Evolutionary conservation across 805 yeast species (phyloP), one percentile per base, ranked within the genome.

Genomic region (Sugiyamaella floridensis): DNA sequence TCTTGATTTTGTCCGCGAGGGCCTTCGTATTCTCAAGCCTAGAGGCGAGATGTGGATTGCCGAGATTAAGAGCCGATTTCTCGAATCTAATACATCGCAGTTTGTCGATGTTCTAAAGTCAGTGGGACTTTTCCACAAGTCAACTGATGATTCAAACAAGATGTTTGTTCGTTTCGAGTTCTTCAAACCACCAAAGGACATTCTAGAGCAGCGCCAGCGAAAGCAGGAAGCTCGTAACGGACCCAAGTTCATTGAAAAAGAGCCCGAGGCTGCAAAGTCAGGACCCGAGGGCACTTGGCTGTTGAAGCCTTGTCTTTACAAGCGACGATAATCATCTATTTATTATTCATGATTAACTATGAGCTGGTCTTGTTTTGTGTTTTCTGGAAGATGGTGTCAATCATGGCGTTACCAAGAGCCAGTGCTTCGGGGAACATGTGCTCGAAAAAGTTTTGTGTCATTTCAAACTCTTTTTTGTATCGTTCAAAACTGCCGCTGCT

Each of bases 31-130:
- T 15, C 73, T 93, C 50, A 83, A 89, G 9, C 96, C 96, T 43
- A 77, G 89, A 55, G 98, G 99, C 26, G 96, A 92, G 66, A 71
- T 93, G 46, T 93, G 99, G 99, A 89, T 93, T 46, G 93, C 98
- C 1, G 99, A 93, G 67, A 93, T 93, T 70, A 92, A 92, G 69
- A 88, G 97, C 1, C 76, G 99, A 63, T 87, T 93, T 62, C 72
- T 80, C 6, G 96, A 89, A 62, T 80, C 53, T 18, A 67, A 69
- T 34, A 67, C 66, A 12, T 50, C 58, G 8, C 90, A 86, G 60
- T 93, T 93, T 69, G 87, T 85, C 11, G 79, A 85, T 20, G 81
- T 86, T 1, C 74, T 93, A 60, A 89, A 89, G 66, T 69, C 79
- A 49, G 68, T 80, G 57, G 99, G 98, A 0, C 87, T 93, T 60